A percentile compares a stretch with the other conserved stretches of the same genome.
Evolutionary conservation across 108 stramenopile genomes (phyloP).

Genomic region (Cyclotella sp.): DNA sequence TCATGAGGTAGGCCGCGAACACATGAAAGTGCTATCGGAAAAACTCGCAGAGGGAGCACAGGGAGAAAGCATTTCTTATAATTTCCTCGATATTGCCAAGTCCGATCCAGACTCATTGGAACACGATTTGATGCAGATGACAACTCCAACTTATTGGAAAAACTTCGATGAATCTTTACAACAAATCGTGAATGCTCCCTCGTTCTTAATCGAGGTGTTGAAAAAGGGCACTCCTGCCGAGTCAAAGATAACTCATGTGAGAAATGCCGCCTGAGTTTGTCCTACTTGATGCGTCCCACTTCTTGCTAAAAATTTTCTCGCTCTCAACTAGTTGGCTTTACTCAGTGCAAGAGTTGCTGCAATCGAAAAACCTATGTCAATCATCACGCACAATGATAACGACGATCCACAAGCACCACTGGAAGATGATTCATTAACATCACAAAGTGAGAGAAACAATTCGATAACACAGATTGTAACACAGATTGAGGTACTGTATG

Average conservation of each 20-base stretch:
- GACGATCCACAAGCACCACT: constrained; percentile 43
- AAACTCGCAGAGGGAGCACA: constrained; percentile 3
- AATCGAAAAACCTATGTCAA: constrained; percentile 25
- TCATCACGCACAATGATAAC: constrained; percentile 10
- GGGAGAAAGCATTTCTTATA: constrained; percentile 5
- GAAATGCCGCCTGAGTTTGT: background rate
- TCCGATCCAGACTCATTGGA: constrained; percentile 40
- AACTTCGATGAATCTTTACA: constrained; percentile 8
- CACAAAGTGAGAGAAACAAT: constrained; percentile 11
- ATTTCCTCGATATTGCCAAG: constrained; percentile 27
- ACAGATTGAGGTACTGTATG: constrained; percentile 56
- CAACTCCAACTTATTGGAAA: constrained; percentile 34
- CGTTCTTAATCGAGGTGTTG: background rate
- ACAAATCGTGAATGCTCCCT: background rate
- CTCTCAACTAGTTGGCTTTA: constrained; percentile 25
- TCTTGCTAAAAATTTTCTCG: background rate
- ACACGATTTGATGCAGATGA: constrained; percentile 29
- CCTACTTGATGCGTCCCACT: background rate
- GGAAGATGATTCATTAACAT: constrained; percentile 49
- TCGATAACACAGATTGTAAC: constrained; percentile 36
- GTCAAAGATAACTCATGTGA: constrained; percentile 22
- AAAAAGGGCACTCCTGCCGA: background rate
- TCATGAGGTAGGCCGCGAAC: constrained; percentile 38
- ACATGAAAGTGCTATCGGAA: constrained; percentile 7
- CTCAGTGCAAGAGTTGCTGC: constrained; percentile 49